Evolutionary conservation across 192 early-diverging fungal genomes (phyloP).

Genomic region (Coemansia sp.): DNA sequence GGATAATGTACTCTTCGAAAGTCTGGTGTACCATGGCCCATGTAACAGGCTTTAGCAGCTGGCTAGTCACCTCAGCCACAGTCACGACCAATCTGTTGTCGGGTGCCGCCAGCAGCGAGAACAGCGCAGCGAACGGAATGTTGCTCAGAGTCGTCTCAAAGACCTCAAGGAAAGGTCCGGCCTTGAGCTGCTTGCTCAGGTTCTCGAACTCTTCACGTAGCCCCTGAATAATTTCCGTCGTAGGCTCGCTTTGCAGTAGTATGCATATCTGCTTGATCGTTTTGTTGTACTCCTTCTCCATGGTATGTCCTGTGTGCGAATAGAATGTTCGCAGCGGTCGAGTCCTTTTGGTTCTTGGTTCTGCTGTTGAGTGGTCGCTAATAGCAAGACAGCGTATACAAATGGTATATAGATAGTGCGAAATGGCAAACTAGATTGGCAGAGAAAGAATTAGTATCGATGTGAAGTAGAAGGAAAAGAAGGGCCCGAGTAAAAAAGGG

Average conservation of each 20-base stretch:
- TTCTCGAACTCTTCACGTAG: conserved; percentile 41
- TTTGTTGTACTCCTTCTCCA: conserved; percentile 39
- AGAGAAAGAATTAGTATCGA: neutral
- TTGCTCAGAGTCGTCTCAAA: conserved; percentile 52
- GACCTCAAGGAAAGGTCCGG: conserved; percentile 51
- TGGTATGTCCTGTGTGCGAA: neutral
- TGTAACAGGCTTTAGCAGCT: conserved; percentile 48
- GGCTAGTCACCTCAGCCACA: conserved; percentile 39
- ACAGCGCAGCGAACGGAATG: conserved; percentile 50
- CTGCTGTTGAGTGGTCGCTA: neutral
- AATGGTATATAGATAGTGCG: neutral
- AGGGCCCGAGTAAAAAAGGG: neutral
- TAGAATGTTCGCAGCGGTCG: neutral
- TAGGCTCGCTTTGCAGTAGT: conserved; percentile 51
- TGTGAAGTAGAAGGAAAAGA: neutral
- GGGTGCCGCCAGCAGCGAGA: conserved; percentile 48
- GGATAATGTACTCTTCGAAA: conserved; percentile 55
- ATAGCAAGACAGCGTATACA: conserved; percentile 7
- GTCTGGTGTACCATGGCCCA: conserved; percentile 54
- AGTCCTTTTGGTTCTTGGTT: neutral
- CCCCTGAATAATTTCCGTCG: conserved; percentile 44
- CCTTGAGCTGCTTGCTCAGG: conserved; percentile 46
- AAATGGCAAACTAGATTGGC: conserved; percentile 1
- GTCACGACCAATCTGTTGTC: conserved; percentile 48
- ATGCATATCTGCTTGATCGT: conserved; percentile 52